phyloP scores from a whole-genome alignment of 1,284 basidiomycete genomes.

The Coniferiporia weirii region DNA sequence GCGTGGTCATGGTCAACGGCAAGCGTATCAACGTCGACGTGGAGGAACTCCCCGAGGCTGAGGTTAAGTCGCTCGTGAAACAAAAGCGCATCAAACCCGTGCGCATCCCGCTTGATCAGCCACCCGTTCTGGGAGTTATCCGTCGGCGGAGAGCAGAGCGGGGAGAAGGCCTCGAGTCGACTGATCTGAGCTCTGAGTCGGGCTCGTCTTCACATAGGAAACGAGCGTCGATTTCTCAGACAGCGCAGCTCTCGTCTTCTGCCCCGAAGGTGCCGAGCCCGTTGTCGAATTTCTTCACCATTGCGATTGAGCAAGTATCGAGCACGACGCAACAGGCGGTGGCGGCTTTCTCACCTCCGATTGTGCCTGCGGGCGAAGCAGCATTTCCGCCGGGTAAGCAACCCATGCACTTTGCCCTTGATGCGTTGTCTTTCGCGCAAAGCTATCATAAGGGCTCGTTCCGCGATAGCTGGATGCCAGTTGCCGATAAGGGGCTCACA shows the following conservation, averaged over 20 bases:
- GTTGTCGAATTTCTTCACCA: conserved; percentile 65
- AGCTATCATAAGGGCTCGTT: conserved; percentile 61
- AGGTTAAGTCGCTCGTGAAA: conserved; percentile 78
- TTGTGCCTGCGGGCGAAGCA: conserved; percentile 34
- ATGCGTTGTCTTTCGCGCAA: conserved; percentile 75
- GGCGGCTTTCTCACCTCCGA: conserved; percentile 60
- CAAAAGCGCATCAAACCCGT: conserved; percentile 85
- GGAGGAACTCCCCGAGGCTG: conserved; percentile 86
- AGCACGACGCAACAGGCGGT: conserved; percentile 68
- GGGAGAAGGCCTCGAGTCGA: conserved; percentile 27
- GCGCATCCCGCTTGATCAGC: conserved; percentile 89
- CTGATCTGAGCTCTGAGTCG: conserved; percentile 18
- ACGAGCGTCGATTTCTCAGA: conserved; percentile 10
- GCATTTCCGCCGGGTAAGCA: conserved; percentile 47
- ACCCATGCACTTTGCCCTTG: conserved; percentile 74
- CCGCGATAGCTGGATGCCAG: conserved; percentile 77
- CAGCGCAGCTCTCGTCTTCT: conserved; percentile 33
- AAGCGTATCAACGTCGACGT: conserved; percentile 82
- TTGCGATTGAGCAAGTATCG: conserved; percentile 69
- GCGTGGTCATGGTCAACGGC: conserved; percentile 87
- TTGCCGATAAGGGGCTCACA: conserved; percentile 77
- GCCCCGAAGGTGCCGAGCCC: conserved; percentile 66
- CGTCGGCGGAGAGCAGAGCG: conserved; percentile 58
- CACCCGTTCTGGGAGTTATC: conserved; percentile 72
- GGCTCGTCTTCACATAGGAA: conserved; percentile 20